Evolutionary conservation across 2,329 filamentous ascomycete species (phyloP).

Genomic region (Pseudovirgaria hyperparasitica): DNA sequence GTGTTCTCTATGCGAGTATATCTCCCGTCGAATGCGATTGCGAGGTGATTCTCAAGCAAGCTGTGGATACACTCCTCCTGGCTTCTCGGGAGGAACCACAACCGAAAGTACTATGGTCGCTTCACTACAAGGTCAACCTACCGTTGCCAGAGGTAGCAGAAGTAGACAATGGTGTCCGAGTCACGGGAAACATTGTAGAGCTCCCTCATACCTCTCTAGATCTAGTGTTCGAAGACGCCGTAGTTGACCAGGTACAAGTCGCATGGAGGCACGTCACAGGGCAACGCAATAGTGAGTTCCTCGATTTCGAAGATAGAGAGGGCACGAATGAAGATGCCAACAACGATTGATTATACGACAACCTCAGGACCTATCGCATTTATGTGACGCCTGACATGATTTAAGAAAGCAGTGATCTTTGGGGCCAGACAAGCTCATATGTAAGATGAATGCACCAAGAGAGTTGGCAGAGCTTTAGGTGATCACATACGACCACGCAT

Average conservation of each 20-base stretch:
- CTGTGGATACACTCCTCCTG: conserved; percentile 31
- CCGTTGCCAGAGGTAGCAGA: conserved; percentile 13
- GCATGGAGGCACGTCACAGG: conserved; percentile 57
- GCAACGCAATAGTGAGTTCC: conserved; percentile 45
- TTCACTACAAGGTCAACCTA: conserved; percentile 31
- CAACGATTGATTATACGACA: conserved; percentile 29
- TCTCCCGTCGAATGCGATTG: conserved; percentile 22
- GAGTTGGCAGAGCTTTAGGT: too few relatives aligned
- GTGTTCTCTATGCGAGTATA: conserved; percentile 45
- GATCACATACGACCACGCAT: too few relatives aligned
- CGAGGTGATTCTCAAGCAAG: conserved; percentile 24
- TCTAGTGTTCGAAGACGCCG: conserved; percentile 60
- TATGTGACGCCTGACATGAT: too few relatives aligned
- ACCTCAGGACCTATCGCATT: too few relatives aligned
- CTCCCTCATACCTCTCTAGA: conserved; percentile 50
- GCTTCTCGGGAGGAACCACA: conserved; percentile 19
- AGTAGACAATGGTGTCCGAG: conserved; percentile 13
- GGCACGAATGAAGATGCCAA: conserved; percentile 45
- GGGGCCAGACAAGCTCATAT: too few relatives aligned
- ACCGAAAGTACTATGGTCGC: conserved; percentile 37
- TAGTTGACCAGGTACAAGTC: conserved; percentile 52
- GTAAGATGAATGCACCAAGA: too few relatives aligned
- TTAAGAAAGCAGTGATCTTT: too few relatives aligned
- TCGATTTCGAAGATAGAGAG: conserved; percentile 69
- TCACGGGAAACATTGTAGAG: conserved; percentile 34